Percentiles rank a stretch among this genome's conserved stretches.
These are phyloP conservation scores for Penicillium steckii DNA, from an alignment of 495 filamentous ascomycete species.

Conservation along the genomic window DNA sequence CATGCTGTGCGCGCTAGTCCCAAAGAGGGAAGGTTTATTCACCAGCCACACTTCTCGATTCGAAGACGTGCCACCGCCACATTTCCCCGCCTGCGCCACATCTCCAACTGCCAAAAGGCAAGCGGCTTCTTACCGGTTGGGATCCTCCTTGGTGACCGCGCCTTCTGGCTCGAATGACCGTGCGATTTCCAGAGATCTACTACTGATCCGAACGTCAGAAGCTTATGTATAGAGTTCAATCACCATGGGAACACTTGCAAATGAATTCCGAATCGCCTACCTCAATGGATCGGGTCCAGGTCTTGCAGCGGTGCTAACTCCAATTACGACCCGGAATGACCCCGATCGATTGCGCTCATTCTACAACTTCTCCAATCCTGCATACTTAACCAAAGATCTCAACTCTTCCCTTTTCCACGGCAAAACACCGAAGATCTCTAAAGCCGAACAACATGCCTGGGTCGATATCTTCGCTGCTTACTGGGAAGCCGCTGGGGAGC, in stretches of 20 bases:
- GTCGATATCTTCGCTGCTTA: slow-evolving; percentile 77
- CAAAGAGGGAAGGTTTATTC: not conserved
- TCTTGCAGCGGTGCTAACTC: slow-evolving; percentile 69
- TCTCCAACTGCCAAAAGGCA: not conserved
- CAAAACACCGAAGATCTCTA: slow-evolving; percentile 50
- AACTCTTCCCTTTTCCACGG: slow-evolving; percentile 60
- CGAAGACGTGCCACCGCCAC: slow-evolving; percentile 9
- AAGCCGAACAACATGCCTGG: slow-evolving; percentile 72
- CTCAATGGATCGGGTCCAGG: slow-evolving; percentile 55
- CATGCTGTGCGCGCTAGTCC: slow-evolving; percentile 26
- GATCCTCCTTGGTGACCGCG: not conserved
- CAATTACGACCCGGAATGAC: slow-evolving; percentile 55
- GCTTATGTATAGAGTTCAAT: not conserved
- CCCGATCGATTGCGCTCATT: slow-evolving; percentile 59
- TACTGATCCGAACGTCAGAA: not conserved
- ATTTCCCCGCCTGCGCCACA: not conserved
- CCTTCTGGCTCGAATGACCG: not conserved
- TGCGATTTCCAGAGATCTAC: not conserved
- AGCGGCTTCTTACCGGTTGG: not conserved
- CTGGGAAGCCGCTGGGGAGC: slow-evolving; percentile 74
- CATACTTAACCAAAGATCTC: slow-evolving; percentile 60
- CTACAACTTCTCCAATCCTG: slow-evolving; percentile 56
- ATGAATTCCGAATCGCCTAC: slow-evolving; percentile 61
- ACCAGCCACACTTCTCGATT: slow-evolving; percentile 11
- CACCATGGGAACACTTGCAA: slow-evolving; percentile 62